phyloP scores from a whole-genome alignment of 768 basidiomycete species.

The Favolaschia claudopus region DNA sequence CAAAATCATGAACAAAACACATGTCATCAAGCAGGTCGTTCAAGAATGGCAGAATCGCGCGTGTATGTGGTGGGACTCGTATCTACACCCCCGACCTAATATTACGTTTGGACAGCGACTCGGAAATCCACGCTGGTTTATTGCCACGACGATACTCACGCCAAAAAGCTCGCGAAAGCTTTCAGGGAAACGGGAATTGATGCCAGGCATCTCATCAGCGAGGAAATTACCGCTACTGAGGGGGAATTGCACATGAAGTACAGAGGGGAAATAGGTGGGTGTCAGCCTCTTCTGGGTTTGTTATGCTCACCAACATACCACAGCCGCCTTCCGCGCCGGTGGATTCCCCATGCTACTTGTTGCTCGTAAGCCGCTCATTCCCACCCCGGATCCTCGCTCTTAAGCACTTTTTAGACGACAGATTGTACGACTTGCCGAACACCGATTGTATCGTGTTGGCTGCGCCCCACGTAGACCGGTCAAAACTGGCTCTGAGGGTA shows the following conservation, averaged over 20 bases:
- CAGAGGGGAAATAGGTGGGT: background rate
- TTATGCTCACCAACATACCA: background rate
- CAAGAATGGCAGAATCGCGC: conserved; percentile 6
- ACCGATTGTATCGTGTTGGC: conserved; percentile 11
- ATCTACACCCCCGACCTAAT: background rate
- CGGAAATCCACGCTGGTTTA: conserved; percentile 9
- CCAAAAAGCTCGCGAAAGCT: background rate
- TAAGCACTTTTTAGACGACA: background rate
- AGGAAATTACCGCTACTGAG: background rate
- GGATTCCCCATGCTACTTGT: conserved; percentile 4
- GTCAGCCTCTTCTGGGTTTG: background rate
- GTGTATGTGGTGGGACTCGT: background rate
- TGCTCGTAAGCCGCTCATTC: background rate
- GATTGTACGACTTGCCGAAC: background rate
- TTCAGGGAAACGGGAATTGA: conserved; percentile 1
- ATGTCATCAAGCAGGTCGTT: background rate
- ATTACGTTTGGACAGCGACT: background rate
- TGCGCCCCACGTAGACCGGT: background rate
- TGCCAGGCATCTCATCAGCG: background rate
- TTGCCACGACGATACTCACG: conserved; percentile 5
- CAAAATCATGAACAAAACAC: background rate
- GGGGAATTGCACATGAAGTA: background rate
- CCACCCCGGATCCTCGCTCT: too few relatives aligned
- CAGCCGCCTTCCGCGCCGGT: conserved; percentile 7
- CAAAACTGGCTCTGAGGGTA: background rate